Conservation (phyloP, 345 rosid species). For the Boechera retrofracta region DNA sequence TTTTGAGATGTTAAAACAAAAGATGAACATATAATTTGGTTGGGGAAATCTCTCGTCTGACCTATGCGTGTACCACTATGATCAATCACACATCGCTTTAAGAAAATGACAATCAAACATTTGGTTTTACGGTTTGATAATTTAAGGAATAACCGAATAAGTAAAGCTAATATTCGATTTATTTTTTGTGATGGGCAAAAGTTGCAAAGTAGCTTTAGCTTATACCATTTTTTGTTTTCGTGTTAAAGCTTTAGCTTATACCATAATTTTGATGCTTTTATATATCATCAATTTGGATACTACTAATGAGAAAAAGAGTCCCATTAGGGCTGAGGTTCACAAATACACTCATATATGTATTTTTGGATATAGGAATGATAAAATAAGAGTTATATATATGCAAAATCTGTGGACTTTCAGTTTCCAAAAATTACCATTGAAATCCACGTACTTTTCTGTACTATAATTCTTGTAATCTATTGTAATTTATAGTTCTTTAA, state of each 20-base stretch:
- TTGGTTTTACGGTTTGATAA: constrained; percentile 8
- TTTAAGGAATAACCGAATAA: neutral
- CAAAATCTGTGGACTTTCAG: neutral
- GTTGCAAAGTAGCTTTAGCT: constrained; percentile 23
- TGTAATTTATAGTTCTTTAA: neutral
- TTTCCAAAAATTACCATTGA: neutral
- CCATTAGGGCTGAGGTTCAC: neutral
- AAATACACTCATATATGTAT: neutral
- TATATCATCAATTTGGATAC: neutral
- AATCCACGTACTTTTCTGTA: neutral
- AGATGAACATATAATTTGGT: neutral
- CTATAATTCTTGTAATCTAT: neutral
- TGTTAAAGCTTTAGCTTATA: constrained; percentile 9
- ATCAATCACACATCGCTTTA: neutral
- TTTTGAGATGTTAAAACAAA: neutral
- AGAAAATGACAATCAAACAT: neutral
- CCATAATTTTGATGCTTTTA: neutral
- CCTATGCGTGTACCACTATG: neutral
- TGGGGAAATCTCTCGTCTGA: neutral
- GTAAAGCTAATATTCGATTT: neutral
- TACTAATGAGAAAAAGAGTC: neutral
- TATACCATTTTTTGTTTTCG: neutral
- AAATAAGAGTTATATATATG: neutral
- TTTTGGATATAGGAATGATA: neutral
- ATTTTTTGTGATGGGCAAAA: neutral